phyloP scores from a whole-genome alignment of 2,329 filamentous ascomycete genomes.

The Diaporthe sp. region DNA sequence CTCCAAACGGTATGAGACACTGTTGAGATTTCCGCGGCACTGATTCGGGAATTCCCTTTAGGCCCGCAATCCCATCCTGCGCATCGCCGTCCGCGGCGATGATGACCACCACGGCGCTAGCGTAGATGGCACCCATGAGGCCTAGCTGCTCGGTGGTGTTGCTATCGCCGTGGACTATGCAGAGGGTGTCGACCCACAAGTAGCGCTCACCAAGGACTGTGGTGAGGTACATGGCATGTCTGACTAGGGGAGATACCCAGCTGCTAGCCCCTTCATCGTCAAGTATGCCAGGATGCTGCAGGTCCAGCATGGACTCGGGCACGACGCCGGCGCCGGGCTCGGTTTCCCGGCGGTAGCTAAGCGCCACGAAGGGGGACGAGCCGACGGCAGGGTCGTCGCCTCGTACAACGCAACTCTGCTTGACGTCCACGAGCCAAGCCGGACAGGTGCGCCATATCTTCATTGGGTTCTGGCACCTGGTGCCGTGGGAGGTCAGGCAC shows the following conservation, averaged over 20 bases:
- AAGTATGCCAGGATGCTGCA: neutral
- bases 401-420: neutral
- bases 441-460: slow-evolving; percentile 7
- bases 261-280: slow-evolving; percentile 38
- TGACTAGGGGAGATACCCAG: slow-evolving; percentile 44
- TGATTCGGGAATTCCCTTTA: neutral
- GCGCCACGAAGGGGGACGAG: neutral
- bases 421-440: slow-evolving; percentile 4
- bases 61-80: neutral
- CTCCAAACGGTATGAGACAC: slow-evolving; percentile 5
- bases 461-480: slow-evolving; percentile 1
- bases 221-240: slow-evolving; percentile 27
- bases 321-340: neutral
- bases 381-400: neutral
- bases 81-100: slow-evolving; percentile 6
- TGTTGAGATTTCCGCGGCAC: neutral
- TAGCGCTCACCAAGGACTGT: slow-evolving; percentile 45
- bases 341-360: slow-evolving; percentile 1
- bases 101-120: slow-evolving; percentile 46
- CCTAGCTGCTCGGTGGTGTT: slow-evolving; percentile 1
- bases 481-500: slow-evolving; percentile 3
- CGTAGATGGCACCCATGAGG: slow-evolving; percentile 42
- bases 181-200: slow-evolving; percentile 53
- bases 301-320: neutral
- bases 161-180: slow-evolving; percentile 49